A percentile compares a stretch with the other conserved stretches of the same genome.
Evolutionary conservation across 2,329 filamentous ascomycete species (phyloP).

Genomic region (Pseudopithomyces chartarum): DNA sequence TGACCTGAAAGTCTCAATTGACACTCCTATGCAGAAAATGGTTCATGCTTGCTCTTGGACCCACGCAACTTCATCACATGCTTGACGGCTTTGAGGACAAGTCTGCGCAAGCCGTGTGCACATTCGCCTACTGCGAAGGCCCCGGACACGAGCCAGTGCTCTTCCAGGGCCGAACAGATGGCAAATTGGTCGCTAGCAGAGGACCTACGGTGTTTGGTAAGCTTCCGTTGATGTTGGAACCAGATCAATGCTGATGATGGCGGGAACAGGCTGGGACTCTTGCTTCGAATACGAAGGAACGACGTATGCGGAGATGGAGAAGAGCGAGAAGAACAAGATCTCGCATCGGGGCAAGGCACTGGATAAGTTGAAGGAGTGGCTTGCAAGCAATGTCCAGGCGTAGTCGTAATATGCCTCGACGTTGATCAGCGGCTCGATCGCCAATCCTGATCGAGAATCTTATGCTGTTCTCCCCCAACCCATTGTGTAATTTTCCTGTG

Average conservation of each 20-base stretch:
- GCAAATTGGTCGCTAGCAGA: constrained; percentile 82
- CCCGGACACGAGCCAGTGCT: constrained; percentile 82
- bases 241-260: constrained; percentile 9
- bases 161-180: constrained; percentile 88
- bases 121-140: constrained; percentile 88
- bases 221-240: constrained; percentile 31
- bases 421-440: neutral
- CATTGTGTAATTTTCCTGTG: neutral
- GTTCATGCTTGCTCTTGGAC: constrained; percentile 84
- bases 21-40: constrained; percentile 70
- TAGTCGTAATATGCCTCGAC: constrained; percentile 6
- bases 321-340: constrained; percentile 83
- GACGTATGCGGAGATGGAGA: constrained; percentile 97
- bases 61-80: constrained; percentile 85
- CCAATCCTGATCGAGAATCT: too few relatives aligned
- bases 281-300: constrained; percentile 89
- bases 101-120: constrained; percentile 90
- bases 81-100: constrained; percentile 89
- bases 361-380: constrained; percentile 82
- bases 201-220: constrained; percentile 83
- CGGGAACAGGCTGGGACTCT: constrained; percentile 81
- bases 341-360: constrained; percentile 91
- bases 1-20: neutral
- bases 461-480: neutral
- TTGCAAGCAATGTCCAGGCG: constrained; percentile 55